Evolutionary conservation across 805 yeast genomes (phyloP).

Genomic region (Maudiozyma bulderi): DNA sequence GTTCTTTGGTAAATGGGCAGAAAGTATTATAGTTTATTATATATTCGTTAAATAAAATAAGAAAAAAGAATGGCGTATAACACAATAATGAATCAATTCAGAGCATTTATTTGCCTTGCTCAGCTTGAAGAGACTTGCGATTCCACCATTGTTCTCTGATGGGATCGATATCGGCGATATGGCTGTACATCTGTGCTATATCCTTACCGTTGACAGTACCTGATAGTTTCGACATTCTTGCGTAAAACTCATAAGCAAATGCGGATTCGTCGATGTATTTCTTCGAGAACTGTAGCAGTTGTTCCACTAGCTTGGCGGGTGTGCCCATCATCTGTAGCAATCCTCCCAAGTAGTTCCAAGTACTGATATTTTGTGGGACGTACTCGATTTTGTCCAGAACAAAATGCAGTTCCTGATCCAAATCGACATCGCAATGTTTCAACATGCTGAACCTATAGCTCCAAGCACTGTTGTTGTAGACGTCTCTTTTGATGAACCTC

Average conservation of each 20-base stretch:
- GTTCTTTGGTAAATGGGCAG: neutral
- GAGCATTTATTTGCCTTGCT: too few relatives aligned
- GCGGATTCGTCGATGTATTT: slow-evolving; percentile 39
- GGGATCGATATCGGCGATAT: slow-evolving; percentile 41
- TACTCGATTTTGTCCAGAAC: slow-evolving; percentile 38
- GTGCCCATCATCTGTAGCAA: slow-evolving; percentile 28
- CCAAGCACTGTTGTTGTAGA: slow-evolving; percentile 92
- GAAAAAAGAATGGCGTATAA: neutral
- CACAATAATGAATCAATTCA: neutral
- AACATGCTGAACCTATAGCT: slow-evolving; percentile 63
- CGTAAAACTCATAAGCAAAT: slow-evolving; percentile 56
- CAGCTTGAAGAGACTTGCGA: slow-evolving; percentile 27
- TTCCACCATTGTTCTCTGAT: slow-evolving; percentile 57
- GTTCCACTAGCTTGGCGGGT: slow-evolving; percentile 14
- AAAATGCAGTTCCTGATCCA: slow-evolving; percentile 43
- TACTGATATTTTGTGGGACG: slow-evolving; percentile 74
- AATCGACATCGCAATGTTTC: slow-evolving; percentile 18
- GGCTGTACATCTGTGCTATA: too few relatives aligned
- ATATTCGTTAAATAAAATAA: neutral
- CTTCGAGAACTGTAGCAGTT: slow-evolving; percentile 38
- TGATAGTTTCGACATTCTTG: slow-evolving; percentile 12
- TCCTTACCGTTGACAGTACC: neutral
- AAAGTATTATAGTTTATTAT: slow-evolving; percentile 7
- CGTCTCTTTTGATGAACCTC: slow-evolving; percentile 45
- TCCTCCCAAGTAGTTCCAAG: slow-evolving; percentile 78